Percentiles rank a stretch among this genome's conserved stretches.
These are phyloP conservation scores for Caloboletus inedulis DNA, from an alignment of 1,284 basidiomycete genomes.

Conservation along the genomic window DNA sequence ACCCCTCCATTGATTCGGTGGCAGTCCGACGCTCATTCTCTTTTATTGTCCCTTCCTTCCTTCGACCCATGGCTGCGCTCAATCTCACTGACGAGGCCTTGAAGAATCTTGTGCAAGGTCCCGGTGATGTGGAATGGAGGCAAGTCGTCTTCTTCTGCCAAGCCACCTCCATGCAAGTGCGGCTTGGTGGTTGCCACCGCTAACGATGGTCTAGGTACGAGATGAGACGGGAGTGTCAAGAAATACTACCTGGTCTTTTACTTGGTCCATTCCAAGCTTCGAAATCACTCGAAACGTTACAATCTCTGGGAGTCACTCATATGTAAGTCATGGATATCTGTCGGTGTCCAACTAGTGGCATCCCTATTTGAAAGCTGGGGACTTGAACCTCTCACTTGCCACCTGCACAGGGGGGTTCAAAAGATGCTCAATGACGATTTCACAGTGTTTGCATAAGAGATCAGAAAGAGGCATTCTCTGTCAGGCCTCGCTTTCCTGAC, in stretches of 20 bases:
- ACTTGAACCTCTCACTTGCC: not conserved
- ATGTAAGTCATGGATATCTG: conserved; percentile 56
- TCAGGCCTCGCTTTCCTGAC: conserved; percentile 81
- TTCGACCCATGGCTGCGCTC: conserved; percentile 21
- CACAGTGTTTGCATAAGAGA: conserved; percentile 83
- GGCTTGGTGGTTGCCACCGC: conserved; percentile 3
- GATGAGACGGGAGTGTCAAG: conserved; percentile 91
- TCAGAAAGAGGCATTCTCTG: conserved; percentile 82
- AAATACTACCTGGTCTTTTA: conserved; percentile 81
- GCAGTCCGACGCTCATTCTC: not conserved
- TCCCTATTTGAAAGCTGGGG: conserved; percentile 10
- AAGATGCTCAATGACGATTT: not conserved
- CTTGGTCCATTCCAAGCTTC: conserved; percentile 89
- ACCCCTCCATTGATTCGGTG: conserved; percentile 6
- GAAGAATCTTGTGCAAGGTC: conserved; percentile 66
- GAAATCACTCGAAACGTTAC: conserved; percentile 70
- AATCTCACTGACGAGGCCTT: conserved; percentile 50
- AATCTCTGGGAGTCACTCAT: conserved; percentile 72
- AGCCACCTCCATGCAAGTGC: not conserved
- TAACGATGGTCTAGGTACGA: conserved; percentile 65
- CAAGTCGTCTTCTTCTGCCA: conserved; percentile 34
- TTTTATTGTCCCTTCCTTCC: conserved; percentile 1
- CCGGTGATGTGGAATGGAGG: conserved; percentile 78
- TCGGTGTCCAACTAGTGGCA: conserved; percentile 4
- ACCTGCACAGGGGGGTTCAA: not conserved